phyloP scores from a whole-genome alignment of 2,329 filamentous ascomycete genomes.

The Aspergillus vadensis region DNA sequence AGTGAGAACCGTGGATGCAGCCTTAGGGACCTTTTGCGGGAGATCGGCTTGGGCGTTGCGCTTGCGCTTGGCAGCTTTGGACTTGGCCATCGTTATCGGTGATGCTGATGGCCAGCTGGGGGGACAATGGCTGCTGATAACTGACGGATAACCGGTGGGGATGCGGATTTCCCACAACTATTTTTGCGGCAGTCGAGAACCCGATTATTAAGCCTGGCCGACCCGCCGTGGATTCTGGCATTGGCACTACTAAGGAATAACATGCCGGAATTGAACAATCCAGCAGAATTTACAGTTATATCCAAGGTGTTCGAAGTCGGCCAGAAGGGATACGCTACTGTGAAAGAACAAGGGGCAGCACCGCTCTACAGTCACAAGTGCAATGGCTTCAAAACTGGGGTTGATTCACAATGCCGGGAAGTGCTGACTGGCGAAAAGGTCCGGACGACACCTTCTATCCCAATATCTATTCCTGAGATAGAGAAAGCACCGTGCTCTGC shows the following conservation, averaged over 20 bases:
- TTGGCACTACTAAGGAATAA: neutral
- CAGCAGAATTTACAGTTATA: neutral
- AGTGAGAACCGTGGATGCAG: constrained; percentile 17
- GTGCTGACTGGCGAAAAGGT: no score
- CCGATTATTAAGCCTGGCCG: neutral
- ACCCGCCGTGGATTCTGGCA: neutral
- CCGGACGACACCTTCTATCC: no score
- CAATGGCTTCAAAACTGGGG: no score
- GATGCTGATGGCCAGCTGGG: neutral
- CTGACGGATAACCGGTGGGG: neutral
- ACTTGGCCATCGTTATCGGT: constrained; percentile 27
- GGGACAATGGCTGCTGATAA: neutral
- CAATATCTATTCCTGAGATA: no score
- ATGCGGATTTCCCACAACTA: neutral
- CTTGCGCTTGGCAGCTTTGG: constrained; percentile 35
- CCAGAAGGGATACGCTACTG: no score
- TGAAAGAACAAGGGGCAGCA: no score
- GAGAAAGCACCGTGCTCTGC: no score
- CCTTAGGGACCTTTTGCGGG: constrained; percentile 30
- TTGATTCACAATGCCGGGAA: no score
- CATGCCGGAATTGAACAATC: neutral
- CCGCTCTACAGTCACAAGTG: no score
- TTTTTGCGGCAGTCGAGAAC: neutral
- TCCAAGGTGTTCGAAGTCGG: no score
- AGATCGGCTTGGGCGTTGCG: constrained; percentile 30